Percentiles rank a stretch among this genome's conserved stretches.
Conservation (phyloP, 768 basidiomycete species). For the Phlegmacium glaucopus region DNA sequence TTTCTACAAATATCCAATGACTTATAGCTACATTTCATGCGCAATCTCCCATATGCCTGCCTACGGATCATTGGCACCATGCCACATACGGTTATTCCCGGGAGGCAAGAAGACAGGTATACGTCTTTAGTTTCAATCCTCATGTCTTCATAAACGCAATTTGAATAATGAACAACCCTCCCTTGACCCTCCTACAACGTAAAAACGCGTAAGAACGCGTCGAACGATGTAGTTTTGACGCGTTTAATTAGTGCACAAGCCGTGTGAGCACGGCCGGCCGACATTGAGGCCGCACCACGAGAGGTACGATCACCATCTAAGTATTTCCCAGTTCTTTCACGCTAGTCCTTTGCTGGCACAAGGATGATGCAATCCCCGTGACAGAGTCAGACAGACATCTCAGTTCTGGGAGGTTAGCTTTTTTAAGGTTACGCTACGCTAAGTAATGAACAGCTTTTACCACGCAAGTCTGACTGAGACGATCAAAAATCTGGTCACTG, state of each 20-base stretch:
- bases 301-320: background rate
- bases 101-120: conserved; percentile 10
- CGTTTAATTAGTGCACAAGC: conserved; percentile 23
- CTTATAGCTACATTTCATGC: conserved; percentile 6
- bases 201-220: conserved; percentile 51
- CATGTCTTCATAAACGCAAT: conserved; percentile 11
- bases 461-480: conserved; percentile 11
- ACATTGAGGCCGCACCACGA: conserved; percentile 14
- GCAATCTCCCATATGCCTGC: conserved; percentile 17
- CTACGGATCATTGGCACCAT: conserved; percentile 30
- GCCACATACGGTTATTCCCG: conserved; percentile 24
- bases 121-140: conserved; percentile 11
- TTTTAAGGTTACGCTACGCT: conserved; percentile 1
- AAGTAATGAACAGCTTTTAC: conserved; percentile 10
- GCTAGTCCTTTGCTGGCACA: no score
- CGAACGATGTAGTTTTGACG: conserved; percentile 10
- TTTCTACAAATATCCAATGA: conserved; percentile 3
- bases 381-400: no score
- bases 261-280: conserved; percentile 3
- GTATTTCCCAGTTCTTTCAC: no score
- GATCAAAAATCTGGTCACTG: conserved; percentile 13
- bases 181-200: conserved; percentile 16
- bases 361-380: no score
- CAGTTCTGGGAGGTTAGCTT: conserved; percentile 1
- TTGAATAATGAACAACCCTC: conserved; percentile 1